Evolutionary conservation across 2,329 filamentous ascomycete species (phyloP).

Genomic region (Aspergillus sp.): DNA sequence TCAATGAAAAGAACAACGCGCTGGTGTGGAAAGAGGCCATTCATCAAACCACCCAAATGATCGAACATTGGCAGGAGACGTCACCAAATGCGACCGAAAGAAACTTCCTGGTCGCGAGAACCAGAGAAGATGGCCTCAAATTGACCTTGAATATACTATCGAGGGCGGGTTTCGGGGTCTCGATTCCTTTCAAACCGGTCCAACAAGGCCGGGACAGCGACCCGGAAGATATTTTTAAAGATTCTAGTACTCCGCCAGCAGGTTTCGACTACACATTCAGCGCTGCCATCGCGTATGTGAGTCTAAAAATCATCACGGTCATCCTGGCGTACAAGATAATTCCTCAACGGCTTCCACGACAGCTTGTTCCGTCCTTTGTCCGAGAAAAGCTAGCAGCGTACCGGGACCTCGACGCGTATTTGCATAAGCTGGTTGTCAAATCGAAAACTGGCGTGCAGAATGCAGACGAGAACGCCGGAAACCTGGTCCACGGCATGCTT

Average conservation of each 20-base stretch:
- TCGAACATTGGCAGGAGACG: constrained; percentile 19
- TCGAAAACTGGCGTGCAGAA: constrained; percentile 28
- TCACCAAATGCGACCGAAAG: not conserved
- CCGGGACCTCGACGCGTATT: constrained; percentile 21
- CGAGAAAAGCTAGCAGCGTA: constrained; percentile 32
- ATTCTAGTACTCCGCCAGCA: constrained; percentile 11
- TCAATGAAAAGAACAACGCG: constrained; percentile 45
- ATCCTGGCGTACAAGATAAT: constrained; percentile 20
- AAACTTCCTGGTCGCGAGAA: constrained; percentile 12
- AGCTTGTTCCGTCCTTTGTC: constrained; percentile 23
- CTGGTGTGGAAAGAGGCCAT: constrained; percentile 42
- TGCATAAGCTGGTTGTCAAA: constrained; percentile 11
- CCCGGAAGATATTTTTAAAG: constrained; percentile 23
- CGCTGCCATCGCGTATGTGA: constrained; percentile 26
- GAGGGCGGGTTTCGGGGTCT: constrained; percentile 36
- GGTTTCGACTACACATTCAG: constrained; percentile 25
- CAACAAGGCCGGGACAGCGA: constrained; percentile 16
- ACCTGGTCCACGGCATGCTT: constrained; percentile 19
- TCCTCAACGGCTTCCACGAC: constrained; percentile 19
- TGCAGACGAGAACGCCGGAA: not conserved
- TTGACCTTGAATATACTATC: constrained; percentile 39
- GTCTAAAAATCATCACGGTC: constrained; percentile 8
- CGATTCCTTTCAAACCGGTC: constrained; percentile 15
- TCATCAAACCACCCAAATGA: constrained; percentile 33
- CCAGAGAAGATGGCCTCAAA: constrained; percentile 33